phyloP scores from a whole-genome alignment of 805 yeast genomes.

The Cyberlindnera bimundalis region DNA sequence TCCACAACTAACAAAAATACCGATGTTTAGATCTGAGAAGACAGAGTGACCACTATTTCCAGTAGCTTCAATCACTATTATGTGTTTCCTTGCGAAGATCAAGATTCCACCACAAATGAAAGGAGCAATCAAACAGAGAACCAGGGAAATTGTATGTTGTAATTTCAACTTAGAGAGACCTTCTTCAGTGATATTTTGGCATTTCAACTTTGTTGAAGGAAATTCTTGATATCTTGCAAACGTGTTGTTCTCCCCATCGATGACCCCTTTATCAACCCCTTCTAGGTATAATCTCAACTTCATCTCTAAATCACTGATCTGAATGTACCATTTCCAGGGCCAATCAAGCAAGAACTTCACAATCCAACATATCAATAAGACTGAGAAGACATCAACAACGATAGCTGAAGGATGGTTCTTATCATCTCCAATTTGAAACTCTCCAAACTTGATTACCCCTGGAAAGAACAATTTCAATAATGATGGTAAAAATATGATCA shows the following conservation, averaged over 20 bases:
- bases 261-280: neutral
- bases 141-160: conserved; percentile 26
- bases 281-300: conserved; percentile 12
- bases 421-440: conserved; percentile 14
- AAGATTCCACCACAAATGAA: conserved; percentile 28
- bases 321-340: conserved; percentile 41
- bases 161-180: conserved; percentile 7
- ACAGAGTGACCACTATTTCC: conserved; percentile 27
- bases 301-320: conserved; percentile 22
- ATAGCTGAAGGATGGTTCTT: conserved; percentile 19
- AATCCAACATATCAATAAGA: conserved; percentile 34
- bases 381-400: conserved; percentile 33
- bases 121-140: conserved; percentile 30
- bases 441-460: conserved; percentile 11
- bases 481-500: conserved; percentile 22
- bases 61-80: conserved; percentile 26
- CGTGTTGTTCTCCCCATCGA: neutral
- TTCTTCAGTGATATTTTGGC: conserved; percentile 3
- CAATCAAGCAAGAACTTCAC: conserved; percentile 36
- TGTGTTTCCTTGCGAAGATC: conserved; percentile 31
- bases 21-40: conserved; percentile 37
- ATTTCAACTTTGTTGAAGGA: neutral
- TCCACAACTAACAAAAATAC: conserved; percentile 35
- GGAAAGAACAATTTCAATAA: conserved; percentile 19
- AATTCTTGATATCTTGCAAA: neutral